phyloP scores from a whole-genome alignment of 352 stramenopile genomes.

The Phytophthora nicotianae region DNA sequence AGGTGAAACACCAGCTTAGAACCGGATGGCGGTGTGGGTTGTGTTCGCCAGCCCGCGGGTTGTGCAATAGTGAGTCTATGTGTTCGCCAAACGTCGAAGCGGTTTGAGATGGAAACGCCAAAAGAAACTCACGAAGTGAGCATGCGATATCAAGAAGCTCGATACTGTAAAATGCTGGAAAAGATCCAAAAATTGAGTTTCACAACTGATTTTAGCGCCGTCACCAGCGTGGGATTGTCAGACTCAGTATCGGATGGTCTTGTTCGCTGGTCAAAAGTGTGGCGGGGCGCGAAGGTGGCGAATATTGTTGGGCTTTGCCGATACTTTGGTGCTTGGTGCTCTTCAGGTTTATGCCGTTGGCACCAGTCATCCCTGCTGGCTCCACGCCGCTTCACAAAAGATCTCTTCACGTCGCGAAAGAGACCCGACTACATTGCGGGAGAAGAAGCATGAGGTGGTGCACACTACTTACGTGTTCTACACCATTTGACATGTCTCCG shows the following conservation, averaged over 20 bases:
- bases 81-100: background rate
- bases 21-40: conserved; percentile 7
- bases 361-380: conserved; percentile 3
- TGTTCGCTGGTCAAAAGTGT: background rate
- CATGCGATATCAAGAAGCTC: background rate
- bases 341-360: conserved; percentile 1
- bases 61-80: conserved; percentile 1
- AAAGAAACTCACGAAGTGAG: conserved; percentile 10
- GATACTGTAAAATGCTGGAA: conserved; percentile 5
- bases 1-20: conserved; percentile 5
- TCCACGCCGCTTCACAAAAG: conserved; percentile 14
- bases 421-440: too few species aligned
- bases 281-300: background rate
- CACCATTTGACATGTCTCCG: background rate
- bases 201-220: conserved; percentile 23
- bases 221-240: conserved; percentile 10
- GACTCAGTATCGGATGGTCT: conserved; percentile 8
- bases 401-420: conserved; percentile 11
- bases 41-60: conserved; percentile 1
- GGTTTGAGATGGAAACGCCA: conserved; percentile 18
- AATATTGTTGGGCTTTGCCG: background rate
- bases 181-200: conserved; percentile 30
- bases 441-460: background rate
- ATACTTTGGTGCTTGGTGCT: background rate
- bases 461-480: background rate